Conservation (phyloP, 2,329 filamentous ascomycete species). For the Cercospora zeina region DNA sequence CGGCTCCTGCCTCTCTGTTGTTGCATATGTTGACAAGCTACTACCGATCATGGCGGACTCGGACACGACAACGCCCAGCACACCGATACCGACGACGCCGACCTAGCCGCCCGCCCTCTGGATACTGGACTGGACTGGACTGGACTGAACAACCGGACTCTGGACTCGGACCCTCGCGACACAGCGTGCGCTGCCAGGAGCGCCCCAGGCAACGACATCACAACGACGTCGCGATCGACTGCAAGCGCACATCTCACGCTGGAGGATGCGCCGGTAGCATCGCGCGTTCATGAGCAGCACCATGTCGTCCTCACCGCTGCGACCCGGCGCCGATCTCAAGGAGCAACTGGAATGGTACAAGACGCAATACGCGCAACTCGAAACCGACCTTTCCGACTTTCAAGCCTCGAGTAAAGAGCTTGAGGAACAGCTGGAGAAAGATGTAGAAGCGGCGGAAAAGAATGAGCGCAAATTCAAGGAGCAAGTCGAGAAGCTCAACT, state of each 20-base stretch:
- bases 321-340: constrained; percentile 51
- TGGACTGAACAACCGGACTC: background rate
- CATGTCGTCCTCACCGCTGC: constrained; percentile 43
- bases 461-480: constrained; percentile 81
- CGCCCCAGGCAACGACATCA: constrained; percentile 2
- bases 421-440: constrained; percentile 91
- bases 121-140: constrained; percentile 7
- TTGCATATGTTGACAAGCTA: constrained; percentile 13
- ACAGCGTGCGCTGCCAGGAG: background rate
- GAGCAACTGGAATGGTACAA: constrained; percentile 94
- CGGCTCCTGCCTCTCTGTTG: constrained; percentile 11
- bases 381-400: constrained; percentile 89
- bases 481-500: constrained; percentile 79
- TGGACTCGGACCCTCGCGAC: constrained; percentile 11
- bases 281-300: constrained; percentile 31
- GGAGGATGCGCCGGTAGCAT: constrained; percentile 39
- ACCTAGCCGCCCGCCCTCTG: background rate
- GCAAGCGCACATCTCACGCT: background rate
- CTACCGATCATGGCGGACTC: constrained; percentile 2
- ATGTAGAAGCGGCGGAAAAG: constrained; percentile 93
- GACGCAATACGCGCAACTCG: constrained; percentile 87
- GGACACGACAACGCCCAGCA: constrained; percentile 1
- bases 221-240: background rate
- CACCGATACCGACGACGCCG: constrained; percentile 2
- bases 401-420: constrained; percentile 91